These are phyloP conservation scores for Ramaria sp. DNA, from an alignment of 768 basidiomycete species.

Conservation along the genomic window DNA sequence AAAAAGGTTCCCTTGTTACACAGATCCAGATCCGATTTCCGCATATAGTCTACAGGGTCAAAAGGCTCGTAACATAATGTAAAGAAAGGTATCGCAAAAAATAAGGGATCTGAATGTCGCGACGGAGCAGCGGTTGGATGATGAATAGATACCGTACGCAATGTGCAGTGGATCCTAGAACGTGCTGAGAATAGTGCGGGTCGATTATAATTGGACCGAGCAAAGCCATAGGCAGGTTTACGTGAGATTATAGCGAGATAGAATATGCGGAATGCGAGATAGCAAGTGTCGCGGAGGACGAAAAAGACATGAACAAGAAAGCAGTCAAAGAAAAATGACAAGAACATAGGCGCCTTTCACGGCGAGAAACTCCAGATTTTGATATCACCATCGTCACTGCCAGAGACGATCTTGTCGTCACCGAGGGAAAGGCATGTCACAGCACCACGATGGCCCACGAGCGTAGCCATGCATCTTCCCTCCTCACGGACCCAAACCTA, in stretches of 20 bases:
- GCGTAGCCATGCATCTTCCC: conserved; percentile 74
- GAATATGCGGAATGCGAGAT: not conserved
- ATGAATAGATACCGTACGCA: not conserved
- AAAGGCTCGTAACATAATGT: not conserved
- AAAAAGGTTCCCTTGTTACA: too few relatives aligned
- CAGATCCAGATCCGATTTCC: too few relatives aligned
- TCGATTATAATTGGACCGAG: not conserved
- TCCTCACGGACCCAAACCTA: conserved; percentile 93
- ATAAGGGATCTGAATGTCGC: not conserved
- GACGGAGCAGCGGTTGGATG: not conserved
- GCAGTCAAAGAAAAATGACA: not conserved
- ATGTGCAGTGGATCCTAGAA: not conserved
- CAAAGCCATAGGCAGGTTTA: not conserved
- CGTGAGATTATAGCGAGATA: not conserved
- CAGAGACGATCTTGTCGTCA: conserved; percentile 95
- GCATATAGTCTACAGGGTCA: too few relatives aligned
- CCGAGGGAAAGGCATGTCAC: conserved; percentile 85
- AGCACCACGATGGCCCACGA: conserved; percentile 90
- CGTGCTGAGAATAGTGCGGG: not conserved
- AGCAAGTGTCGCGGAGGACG: not conserved
- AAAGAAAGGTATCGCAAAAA: not conserved
- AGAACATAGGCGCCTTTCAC: not conserved
- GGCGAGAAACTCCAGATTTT: conserved; percentile 61
- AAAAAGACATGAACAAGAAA: not conserved
- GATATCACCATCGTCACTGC: conserved; percentile 84